phyloP scores from a whole-genome alignment of 2,329 filamentous ascomycete genomes.

The Cercospora sp. region DNA sequence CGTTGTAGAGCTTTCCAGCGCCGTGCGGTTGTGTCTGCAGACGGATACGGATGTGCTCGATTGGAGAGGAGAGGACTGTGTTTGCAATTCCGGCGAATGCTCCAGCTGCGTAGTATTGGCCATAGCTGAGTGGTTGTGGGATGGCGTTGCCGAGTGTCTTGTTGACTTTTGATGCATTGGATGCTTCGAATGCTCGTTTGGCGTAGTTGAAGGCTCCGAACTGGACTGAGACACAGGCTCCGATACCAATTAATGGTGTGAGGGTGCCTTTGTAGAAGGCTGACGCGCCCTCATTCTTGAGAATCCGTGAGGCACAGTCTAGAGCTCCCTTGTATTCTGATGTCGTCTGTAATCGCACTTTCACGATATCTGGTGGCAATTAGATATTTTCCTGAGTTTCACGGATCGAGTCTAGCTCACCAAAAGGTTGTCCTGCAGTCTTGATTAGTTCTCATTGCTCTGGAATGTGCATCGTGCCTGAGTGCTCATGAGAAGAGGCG shows the following conservation, averaged over 20 bases:
- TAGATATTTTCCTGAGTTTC: conserved; percentile 13
- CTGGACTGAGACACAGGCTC: conserved; percentile 92
- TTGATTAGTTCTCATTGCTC: conserved; percentile 6
- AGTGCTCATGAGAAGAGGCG: neutral
- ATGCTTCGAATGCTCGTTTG: conserved; percentile 77
- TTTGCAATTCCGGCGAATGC: conserved; percentile 93
- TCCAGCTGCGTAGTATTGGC: conserved; percentile 85
- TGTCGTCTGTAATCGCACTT: conserved; percentile 92
- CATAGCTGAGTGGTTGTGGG: conserved; percentile 63
- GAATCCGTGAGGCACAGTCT: conserved; percentile 78
- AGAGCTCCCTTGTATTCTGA: conserved; percentile 77
- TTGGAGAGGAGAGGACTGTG: conserved; percentile 81
- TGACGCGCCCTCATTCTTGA: conserved; percentile 78
- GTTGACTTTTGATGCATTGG: conserved; percentile 55
- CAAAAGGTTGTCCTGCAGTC: conserved; percentile 62
- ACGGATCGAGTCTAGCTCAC: conserved; percentile 44
- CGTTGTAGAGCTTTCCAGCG: conserved; percentile 71
- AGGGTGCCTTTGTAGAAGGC: conserved; percentile 99
- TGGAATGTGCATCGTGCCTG: neutral
- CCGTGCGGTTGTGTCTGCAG: conserved; percentile 96
- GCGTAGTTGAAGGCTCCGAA: conserved; percentile 96
- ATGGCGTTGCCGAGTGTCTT: conserved; percentile 36
- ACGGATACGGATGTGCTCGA: conserved; percentile 95
- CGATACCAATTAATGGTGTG: conserved; percentile 91
- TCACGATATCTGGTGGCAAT: conserved; percentile 74